Conservation (phyloP, 2,329 filamentous ascomycete species). For the Fusarium bulbicola region DNA sequence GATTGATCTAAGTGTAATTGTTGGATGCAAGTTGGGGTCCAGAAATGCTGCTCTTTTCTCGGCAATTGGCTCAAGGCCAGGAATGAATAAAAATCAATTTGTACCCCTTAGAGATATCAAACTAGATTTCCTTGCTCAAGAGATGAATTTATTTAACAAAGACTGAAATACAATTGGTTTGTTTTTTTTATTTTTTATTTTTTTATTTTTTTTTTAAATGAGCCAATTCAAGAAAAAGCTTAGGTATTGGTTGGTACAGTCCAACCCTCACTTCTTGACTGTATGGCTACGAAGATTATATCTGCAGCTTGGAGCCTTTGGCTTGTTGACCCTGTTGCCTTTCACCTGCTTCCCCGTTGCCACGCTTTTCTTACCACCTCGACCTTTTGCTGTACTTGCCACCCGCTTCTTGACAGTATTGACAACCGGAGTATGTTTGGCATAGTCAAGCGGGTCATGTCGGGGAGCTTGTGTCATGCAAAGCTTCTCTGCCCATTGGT, state of each 20-base stretch:
- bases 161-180: background rate
- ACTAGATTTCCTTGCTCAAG: background rate
- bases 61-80: background rate
- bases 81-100: background rate
- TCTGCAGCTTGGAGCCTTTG: background rate
- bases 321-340: background rate
- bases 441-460: constrained; percentile 8
- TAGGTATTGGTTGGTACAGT: background rate
- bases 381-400: background rate
- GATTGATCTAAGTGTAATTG: background rate
- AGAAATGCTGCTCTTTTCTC: background rate
- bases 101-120: too few relatives aligned
- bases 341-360: background rate
- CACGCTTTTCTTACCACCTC: background rate
- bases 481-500: too few relatives aligned
- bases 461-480: background rate
- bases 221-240: background rate
- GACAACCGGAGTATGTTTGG: background rate
- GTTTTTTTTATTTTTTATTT: too few relatives aligned
- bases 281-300: background rate
- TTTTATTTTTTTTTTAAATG: too few relatives aligned
- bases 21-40: background rate
- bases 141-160: background rate
- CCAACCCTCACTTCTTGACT: background rate
- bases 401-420: background rate